These are phyloP conservation scores for Cyathus striatus DNA, from an alignment of 768 basidiomycete species.

Conservation along the genomic window DNA sequence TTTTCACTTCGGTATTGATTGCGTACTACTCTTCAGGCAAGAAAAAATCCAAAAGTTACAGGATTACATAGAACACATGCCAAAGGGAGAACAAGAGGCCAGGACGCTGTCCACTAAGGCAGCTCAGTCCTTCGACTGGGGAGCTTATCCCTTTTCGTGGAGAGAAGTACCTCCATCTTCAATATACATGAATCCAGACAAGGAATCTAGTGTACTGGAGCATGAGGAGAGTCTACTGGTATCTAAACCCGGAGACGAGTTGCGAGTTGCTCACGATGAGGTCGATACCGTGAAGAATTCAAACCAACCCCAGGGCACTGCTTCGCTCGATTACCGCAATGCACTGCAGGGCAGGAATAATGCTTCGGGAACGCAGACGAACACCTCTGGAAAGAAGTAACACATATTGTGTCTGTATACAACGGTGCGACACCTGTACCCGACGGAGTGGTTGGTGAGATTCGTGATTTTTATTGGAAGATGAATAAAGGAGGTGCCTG, in stretches of 20 bases:
- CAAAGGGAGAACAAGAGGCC: slow-evolving; percentile 60
- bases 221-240: slow-evolving; percentile 61
- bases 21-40: slow-evolving; percentile 44
- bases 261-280: slow-evolving; percentile 65
- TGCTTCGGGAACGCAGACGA: slow-evolving; percentile 63
- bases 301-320: slow-evolving; percentile 79
- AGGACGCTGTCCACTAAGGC: slow-evolving; percentile 67
- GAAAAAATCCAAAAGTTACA: slow-evolving; percentile 63
- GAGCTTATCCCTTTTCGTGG: slow-evolving; percentile 68
- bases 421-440: no score
- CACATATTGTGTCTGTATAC: no score
- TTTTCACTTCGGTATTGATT: slow-evolving; percentile 9
- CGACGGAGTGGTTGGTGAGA: no score
- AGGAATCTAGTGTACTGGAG: slow-evolving; percentile 54
- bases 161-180: slow-evolving; percentile 73
- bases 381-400: slow-evolving; percentile 49
- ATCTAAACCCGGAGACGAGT: slow-evolving; percentile 53
- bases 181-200: slow-evolving; percentile 66
- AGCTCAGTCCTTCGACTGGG: slow-evolving; percentile 69
- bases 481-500: no score
- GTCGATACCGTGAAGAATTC: slow-evolving; percentile 59
- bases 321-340: slow-evolving; percentile 85
- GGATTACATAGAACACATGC: slow-evolving; percentile 52
- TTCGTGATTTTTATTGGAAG: no score
- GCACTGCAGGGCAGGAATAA: slow-evolving; percentile 76